Evolutionary conservation across 495 filamentous ascomycete genomes (phyloP), one percentile per base, ranked within the genome.

Genomic region (Annulohypoxylon moriforme): DNA sequence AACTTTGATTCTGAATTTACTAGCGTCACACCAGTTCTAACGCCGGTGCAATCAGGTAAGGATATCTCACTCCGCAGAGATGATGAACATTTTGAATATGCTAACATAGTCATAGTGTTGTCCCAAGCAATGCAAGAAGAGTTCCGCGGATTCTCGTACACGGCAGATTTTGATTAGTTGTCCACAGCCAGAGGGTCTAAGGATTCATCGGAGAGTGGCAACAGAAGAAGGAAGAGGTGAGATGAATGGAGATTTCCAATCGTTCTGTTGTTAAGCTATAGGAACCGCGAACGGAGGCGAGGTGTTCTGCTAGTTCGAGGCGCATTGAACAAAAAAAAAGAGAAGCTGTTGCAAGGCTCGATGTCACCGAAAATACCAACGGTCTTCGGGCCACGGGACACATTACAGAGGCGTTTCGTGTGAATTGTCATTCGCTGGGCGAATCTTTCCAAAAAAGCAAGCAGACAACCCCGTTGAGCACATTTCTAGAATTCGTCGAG

Each of bases 1-100:
- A 99, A 99, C 82, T 99, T 99, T 81, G 96, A 98, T 78, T 91
- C 91, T 68, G 96, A 99, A 79, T 99, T 99, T 79, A 99, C 96
- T 5, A 98, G 96, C 75, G 96, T 98, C 61, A 99, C 96, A 59
- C 96, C 96, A 1, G 96, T 99, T 62, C 84, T 99, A 57, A 99
- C 96, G 27, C 96, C 96, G 40, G 96, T 99, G 64, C 93, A 98
- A 80, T 97, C 94, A 76, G 95, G 95, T 97, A 92, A 56, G 58
- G 9, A 62, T 31, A 0, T 40, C 57, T 66, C 25, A n/a, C 14
- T 49, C 60, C 31, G 71, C 11, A 27, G 3, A 2, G 22, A 10
- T 29, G 68, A 47, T 31, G 13, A 69, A 49, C 49, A 76, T 61
- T 53, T 60, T 31, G 16, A 57, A 46, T 29, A 67, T 76, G 60